Evolutionary conservation across 768 basidiomycete genomes (phyloP).

Genomic region (Astraeus odoratus): DNA sequence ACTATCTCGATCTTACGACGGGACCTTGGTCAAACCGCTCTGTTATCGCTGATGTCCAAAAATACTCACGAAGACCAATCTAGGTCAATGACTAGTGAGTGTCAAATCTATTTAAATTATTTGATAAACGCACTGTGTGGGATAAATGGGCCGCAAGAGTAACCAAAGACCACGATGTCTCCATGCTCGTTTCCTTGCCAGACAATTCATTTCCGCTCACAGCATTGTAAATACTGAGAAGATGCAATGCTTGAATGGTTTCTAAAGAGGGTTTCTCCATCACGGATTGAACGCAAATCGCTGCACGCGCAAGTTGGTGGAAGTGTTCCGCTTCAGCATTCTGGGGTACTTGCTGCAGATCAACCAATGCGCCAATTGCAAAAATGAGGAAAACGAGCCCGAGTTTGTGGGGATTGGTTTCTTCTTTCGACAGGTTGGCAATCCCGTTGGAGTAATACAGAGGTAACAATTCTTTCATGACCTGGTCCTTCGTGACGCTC

Average conservation of each 20-base stretch:
- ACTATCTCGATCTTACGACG: slow-evolving; percentile 50
- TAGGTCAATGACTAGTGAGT: slow-evolving; percentile 22
- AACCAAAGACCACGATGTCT: slow-evolving; percentile 62
- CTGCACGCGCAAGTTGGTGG: slow-evolving; percentile 57
- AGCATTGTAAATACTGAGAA: slow-evolving; percentile 63
- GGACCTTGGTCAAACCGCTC: slow-evolving; percentile 6
- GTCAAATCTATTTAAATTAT: slow-evolving; percentile 2
- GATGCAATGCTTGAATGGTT: slow-evolving; percentile 63
- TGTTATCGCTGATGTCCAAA: slow-evolving; percentile 6
- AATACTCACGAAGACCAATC: slow-evolving; percentile 63
- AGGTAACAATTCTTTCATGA: slow-evolving; percentile 36
- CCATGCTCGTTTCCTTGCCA: slow-evolving; percentile 59
- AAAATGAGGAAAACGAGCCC: slow-evolving; percentile 44
- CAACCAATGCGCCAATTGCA: slow-evolving; percentile 46
- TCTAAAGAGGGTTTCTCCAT: slow-evolving; percentile 65
- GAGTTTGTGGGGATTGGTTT: slow-evolving; percentile 41
- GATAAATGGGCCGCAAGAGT: slow-evolving; percentile 60
- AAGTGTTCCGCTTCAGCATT: slow-evolving; percentile 51
- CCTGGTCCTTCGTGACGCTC: slow-evolving; percentile 39
- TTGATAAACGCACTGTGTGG: slow-evolving; percentile 45
- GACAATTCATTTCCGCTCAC: slow-evolving; percentile 58
- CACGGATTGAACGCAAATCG: slow-evolving; percentile 60
- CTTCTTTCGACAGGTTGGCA: slow-evolving; percentile 27
- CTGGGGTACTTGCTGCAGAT: slow-evolving; percentile 23
- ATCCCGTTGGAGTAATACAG: slow-evolving; percentile 30